Evolutionary conservation across 2,329 filamentous ascomycete genomes (phyloP).

Genomic region (Colletotrichum chrysophilum): DNA sequence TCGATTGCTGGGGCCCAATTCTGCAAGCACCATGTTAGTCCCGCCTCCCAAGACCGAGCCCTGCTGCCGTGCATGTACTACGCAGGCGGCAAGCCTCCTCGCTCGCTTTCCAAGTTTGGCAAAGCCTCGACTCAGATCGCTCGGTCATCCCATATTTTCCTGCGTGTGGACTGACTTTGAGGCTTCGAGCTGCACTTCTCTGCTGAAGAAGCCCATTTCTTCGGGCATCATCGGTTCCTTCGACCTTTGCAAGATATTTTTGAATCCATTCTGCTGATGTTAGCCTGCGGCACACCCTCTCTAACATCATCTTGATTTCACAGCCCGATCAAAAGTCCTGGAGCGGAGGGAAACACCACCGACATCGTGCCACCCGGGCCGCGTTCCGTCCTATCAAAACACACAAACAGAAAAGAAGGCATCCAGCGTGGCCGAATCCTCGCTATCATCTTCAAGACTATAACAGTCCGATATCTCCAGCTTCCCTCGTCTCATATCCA

Average conservation of each 20-base stretch:
- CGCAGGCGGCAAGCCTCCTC: background rate
- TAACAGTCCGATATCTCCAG: background rate
- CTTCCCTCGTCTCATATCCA: background rate
- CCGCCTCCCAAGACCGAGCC: background rate
- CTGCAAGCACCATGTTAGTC: background rate
- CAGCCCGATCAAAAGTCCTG: background rate
- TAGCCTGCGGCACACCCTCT: background rate
- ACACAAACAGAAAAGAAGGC: background rate
- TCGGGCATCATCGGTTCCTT: background rate
- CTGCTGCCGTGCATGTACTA: slow-evolving; percentile 1
- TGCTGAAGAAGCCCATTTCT: background rate
- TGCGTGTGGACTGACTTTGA: background rate
- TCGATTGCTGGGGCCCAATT: background rate
- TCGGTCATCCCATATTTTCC: slow-evolving; percentile 1
- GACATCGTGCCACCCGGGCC: background rate
- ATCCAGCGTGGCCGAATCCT: background rate
- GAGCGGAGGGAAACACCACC: background rate
- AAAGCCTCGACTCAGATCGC: background rate
- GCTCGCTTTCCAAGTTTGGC: background rate
- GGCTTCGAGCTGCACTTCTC: background rate
- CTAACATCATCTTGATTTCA: background rate
- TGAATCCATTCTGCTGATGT: background rate
- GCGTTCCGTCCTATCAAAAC: background rate
- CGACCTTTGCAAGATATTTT: background rate
- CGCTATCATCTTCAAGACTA: background rate